Conservation (phyloP, 176 grass and related monocot genomes). For the Musa schizocarpa region DNA sequence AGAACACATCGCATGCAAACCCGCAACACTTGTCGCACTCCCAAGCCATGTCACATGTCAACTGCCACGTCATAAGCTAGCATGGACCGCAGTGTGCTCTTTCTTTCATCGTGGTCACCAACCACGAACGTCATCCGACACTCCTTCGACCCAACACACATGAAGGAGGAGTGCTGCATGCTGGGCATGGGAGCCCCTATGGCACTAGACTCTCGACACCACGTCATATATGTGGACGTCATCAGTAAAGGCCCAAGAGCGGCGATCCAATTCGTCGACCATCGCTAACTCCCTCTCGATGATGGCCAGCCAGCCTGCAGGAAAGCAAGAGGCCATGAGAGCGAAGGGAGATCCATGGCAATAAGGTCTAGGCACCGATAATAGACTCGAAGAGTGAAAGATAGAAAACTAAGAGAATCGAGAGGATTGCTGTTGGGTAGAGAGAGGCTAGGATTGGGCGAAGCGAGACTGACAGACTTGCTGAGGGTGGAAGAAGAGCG, state of each 20-base stretch:
- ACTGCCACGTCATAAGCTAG: constrained; percentile 44
- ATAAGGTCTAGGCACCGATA: constrained; percentile 26
- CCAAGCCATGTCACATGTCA: constrained; percentile 59
- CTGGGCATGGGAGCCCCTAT: constrained; percentile 34
- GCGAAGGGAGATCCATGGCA: constrained; percentile 24
- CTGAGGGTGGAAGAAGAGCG: no score
- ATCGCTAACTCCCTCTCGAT: constrained; percentile 42
- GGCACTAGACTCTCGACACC: constrained; percentile 24
- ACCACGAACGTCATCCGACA: constrained; percentile 34
- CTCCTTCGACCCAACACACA: constrained; percentile 29
- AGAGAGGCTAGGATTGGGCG: no score
- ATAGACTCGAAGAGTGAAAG: constrained; percentile 32
- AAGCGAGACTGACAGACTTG: no score
- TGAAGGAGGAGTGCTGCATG: constrained; percentile 55
- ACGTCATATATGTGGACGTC: constrained; percentile 66
- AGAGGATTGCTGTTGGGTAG: no score
- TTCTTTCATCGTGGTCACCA: no score
- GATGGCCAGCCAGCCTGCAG: constrained; percentile 48
- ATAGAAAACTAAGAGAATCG: no score
- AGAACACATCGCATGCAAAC: constrained; percentile 36
- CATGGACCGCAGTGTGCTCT: constrained; percentile 38
- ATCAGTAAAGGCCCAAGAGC: constrained; percentile 60
- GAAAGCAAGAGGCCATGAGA: constrained; percentile 44
- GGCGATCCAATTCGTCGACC: constrained; percentile 61
- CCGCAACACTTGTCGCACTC: constrained; percentile 66